Evolutionary conservation across 441 rosid species (phyloP), one percentile per base, ranked within the genome.

Genomic region (Isatis lusitanica): DNA sequence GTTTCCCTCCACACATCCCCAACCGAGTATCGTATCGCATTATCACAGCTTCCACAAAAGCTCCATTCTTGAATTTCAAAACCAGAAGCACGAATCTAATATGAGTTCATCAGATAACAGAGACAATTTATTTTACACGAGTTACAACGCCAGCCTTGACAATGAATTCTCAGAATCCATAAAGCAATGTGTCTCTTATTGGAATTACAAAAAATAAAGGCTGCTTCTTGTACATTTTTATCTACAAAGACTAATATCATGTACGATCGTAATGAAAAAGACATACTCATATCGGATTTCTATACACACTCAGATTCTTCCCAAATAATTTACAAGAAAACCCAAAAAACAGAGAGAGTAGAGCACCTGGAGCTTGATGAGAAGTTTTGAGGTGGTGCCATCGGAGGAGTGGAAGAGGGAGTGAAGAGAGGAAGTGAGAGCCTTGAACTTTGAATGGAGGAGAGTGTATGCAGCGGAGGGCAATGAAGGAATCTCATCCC

Each of bases 31-130:
- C 96, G 12, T 92, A 95, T 76, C 88, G 78, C 99, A 95, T 95
- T 39, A 95, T 84, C 79, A 95, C 99, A 66, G 99, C 92, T 79
- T 95, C 97, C 83, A 95, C 93, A 68, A 84, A 88, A 63, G 91
- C 89, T 74, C 92, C 92, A 77, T 80, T 90, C 96, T 88, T 64
- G 33, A 53, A 75, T 7, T 43, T 69, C 43, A 75, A 66, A 60
- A 70, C 5, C 17, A 26, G n/a, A 40, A 73, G 11, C 71, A 80
- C 53, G 30, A 74, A 52, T 56, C 39, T 0, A 16, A 16, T 18
- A 51, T 7, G 9, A 66, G 63, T 52, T 21, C 17, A 46, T 31
- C 39, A 71, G 56, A 57, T 39, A 17, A 52, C 59, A 63, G 18
- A 64, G 44, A n/a, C 15, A 38, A 9, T 10, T 16, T 7, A 28